Evolutionary conservation across 148 eudicot genomes (phyloP), one percentile per base, ranked within the genome.

Genomic region (Nepenthes gracilis): DNA sequence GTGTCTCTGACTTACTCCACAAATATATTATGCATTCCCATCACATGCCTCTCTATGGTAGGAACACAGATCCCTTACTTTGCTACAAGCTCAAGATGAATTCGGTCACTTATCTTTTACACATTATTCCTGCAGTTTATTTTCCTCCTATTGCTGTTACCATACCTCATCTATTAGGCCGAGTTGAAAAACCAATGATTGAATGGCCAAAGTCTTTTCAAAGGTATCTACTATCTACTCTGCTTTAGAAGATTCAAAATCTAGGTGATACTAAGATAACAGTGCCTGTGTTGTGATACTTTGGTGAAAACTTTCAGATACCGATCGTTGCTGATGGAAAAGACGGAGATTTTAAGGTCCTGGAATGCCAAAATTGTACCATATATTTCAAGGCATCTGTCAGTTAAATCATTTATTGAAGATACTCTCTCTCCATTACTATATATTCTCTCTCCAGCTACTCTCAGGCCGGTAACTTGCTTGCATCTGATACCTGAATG

Each of bases 201-300:
- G 92, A 84, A 75, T 94, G 99, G 99, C 99, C 99, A 54, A 94
- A 87, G 82, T 82, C 97, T 60, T 89, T 81, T 72, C 92, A 89
- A 23, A 86, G 99, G 99, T 94, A 75, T 68, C 50, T 53, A 23
- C 23, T 94, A 75, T 68, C 50, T 13, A 60, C 5, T 45, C 45
- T 60, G 49, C 9, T 45, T 60, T 36, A 10, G 33, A 43, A 8
- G 40, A 11, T 47, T 15, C 23, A 23, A 23, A 23, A 15, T 23
- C 35, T 9, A 15, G 34, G 62, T 65, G 56, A 62, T 47, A 36
- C 32, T 50, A n/a, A 32, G 14, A 3, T 5, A 8, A 2, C 7
- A 0, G 7, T 8, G 33, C 57, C 34, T 32, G 58, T 61, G 35
- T 40, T 47, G 45, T 47, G 35, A 55, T 47, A 35, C 43, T 33